Base-by-base conservation (phyloP, 805 yeast genomes). In the Candida methanosorbosa region DNA sequence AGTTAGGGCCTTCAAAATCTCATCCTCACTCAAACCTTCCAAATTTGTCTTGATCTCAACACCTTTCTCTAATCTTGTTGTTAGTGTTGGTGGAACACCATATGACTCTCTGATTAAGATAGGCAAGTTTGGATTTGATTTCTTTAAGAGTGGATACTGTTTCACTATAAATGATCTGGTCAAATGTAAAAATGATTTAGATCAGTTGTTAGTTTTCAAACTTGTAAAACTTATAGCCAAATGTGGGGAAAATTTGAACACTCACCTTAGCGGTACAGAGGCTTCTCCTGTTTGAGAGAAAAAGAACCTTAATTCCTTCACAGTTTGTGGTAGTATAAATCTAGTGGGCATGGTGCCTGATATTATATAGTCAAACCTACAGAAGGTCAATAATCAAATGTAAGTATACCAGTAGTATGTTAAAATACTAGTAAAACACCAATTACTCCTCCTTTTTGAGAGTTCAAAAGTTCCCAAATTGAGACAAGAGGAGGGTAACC, bases 221-320 rank as follows among this genome's bases (percentile, higher is more conserved):
- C 13, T 24, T 18, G 14, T 18, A 9, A 14, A 11, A 11, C 15
- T 9, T 21, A 19, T 4, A 14, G 9, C 28, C 23, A 17, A 9
- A 28, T 13, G 19, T 8, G n/a, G 17, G 14, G 9, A 13, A 4
- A 12, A 16, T n/a, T n/a, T n/a, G n/a, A n/a, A n/a, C n/a, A 32
- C 70, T 36, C 42, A 61, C 75, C 70, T 75, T 47, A 83, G 64
- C 7, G 81, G 75, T 9, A 63, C 66, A 12, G 88, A 74, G 5
- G 84, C 74, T 42, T 75, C 74, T n/a, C 82, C 81, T n/a, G 79
- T 69, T 58, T 81, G 92, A 22, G 86, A 79, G 43, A 84, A 66
- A 52, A 84, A 86, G 61, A 83, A 81, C 58, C 95, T 73, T 51
- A 85, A 67, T 65, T 85, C 95, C 54, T 69, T 82, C 44, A 84